These are phyloP conservation scores for Keithomyces neogunnii DNA, from an alignment of 2,329 filamentous ascomycete species.

Conservation along the genomic window DNA sequence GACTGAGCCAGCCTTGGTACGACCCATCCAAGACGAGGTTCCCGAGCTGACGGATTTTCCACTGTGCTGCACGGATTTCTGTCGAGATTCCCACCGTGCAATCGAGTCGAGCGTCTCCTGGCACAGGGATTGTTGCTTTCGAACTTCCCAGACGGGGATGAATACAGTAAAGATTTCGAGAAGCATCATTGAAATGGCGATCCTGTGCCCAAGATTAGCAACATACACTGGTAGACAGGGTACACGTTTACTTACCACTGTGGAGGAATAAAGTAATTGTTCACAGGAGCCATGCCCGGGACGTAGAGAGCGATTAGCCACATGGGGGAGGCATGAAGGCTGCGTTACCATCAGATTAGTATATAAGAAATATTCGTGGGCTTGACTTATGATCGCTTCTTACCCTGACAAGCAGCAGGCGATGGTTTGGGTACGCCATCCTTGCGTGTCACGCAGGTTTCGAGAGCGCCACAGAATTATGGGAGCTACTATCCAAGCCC, in stretches of 20 bases:
- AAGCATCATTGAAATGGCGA: slow-evolving; percentile 51
- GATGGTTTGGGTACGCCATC: slow-evolving; percentile 58
- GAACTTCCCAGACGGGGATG: slow-evolving; percentile 51
- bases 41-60: slow-evolving; percentile 25
- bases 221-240: slow-evolving; percentile 1
- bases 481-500: slow-evolving; percentile 54
- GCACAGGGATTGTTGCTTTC: slow-evolving; percentile 33
- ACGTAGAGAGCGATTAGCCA: slow-evolving; percentile 54
- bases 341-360: slow-evolving; percentile 14
- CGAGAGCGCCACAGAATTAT: slow-evolving; percentile 53
- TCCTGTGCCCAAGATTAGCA: slow-evolving; percentile 23
- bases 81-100: slow-evolving; percentile 37
- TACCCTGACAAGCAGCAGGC: slow-evolving; percentile 38
- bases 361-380: neutral
- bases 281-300: slow-evolving; percentile 41
- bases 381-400: slow-evolving; percentile 5
- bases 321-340: slow-evolving; percentile 56
- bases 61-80: slow-evolving; percentile 21
- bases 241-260: slow-evolving; percentile 42
- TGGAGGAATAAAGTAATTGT: slow-evolving; percentile 48
- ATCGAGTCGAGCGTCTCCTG: slow-evolving; percentile 42
- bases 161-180: slow-evolving; percentile 58
- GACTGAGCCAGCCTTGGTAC: slow-evolving; percentile 25
- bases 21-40: slow-evolving; percentile 28
- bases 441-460: slow-evolving; percentile 54